These are phyloP conservation scores for Zygnema circumcarinatum DNA, from an alignment of 139 green algal genomes.

Conservation along the genomic window DNA sequence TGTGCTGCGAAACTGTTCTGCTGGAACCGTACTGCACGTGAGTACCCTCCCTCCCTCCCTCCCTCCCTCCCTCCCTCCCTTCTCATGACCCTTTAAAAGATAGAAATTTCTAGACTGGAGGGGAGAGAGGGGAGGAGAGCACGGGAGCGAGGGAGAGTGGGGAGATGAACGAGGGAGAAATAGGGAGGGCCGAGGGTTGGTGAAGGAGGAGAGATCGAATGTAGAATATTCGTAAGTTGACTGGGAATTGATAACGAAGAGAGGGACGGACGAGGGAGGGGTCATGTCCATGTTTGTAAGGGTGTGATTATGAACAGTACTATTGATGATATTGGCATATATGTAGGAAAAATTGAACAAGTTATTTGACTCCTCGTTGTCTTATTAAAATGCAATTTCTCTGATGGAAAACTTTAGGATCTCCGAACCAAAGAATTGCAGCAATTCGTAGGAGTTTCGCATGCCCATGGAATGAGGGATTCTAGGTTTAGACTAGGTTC, in stretches of 20 bases:
- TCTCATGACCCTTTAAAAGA: not conserved
- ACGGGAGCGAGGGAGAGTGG: not conserved
- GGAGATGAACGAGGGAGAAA: not conserved
- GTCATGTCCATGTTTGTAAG: not conserved
- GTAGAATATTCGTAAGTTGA: too few relatives aligned
- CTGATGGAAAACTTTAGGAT: too few relatives aligned
- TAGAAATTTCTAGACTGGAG: not conserved
- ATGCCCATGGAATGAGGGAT: too few relatives aligned
- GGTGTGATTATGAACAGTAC: not conserved
- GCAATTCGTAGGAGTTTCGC: too few relatives aligned
- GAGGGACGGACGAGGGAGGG: not conserved
- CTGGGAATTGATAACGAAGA: conserved; percentile 24
- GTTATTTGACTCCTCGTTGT: too few relatives aligned
- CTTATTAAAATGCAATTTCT: too few relatives aligned
- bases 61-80: not conserved
- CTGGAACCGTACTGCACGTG: conserved; percentile 55
- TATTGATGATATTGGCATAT: not conserved
- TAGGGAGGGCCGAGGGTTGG: not conserved
- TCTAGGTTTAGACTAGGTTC: too few relatives aligned
- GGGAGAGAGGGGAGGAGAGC: conserved; percentile 8
- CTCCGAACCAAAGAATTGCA: too few relatives aligned
- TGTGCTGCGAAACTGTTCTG: conserved; percentile 42
- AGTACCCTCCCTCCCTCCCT: conserved; percentile 5
- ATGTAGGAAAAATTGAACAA: not conserved
- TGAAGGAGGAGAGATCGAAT: too few relatives aligned